Evolutionary conservation across 1,284 basidiomycete genomes (phyloP), one percentile per base, ranked within the genome.

Genomic region (Puccinia polysora): DNA sequence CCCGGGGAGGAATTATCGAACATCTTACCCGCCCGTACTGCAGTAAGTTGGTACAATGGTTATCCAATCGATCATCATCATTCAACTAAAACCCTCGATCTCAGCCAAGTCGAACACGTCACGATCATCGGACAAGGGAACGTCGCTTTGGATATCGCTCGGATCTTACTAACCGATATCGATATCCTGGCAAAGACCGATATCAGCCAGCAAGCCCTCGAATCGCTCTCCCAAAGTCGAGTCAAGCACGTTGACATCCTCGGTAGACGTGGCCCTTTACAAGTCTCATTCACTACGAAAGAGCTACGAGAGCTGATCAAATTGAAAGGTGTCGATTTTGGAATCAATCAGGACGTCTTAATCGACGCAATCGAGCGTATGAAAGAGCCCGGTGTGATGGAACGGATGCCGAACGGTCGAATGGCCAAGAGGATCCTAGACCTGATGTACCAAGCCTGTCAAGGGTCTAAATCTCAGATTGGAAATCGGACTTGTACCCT

Each of bases 21-120:
- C 74, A 89, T 89, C 74, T 80, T 88, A 0, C 86, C 91, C 1
- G 93, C 94, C 0, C 83, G 97, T 3, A 87, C 87, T 0, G 82
- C 98, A 65, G 95, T 99, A 1, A 89, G 94, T 77, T 98, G 95
- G 95, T 99, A 99, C 82, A 98, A 96, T 43, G 88, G 86, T 50
- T 93, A 98, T 80, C 94, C 94, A 74, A 74, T 14, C 75, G 78
- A 28, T 23, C 60, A 4, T 0, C 83, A 83, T 43, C 81, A 80
- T 30, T 75, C 76, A 5, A 73, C 78, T 0, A 84, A 81, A 28
- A 77, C 86, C 14, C 2, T 85, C 0, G 78, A 86, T 4, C 83
- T 97, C 0, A 82, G 86, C 38, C 82, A 82, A 36, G 80, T 86
- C 0, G 79, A 83, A 4, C 88, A 92, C 75, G 87, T 96, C 52